Evolutionary conservation across 352 stramenopile species (phyloP).

Genomic region (Phytophthora ohioensis): DNA sequence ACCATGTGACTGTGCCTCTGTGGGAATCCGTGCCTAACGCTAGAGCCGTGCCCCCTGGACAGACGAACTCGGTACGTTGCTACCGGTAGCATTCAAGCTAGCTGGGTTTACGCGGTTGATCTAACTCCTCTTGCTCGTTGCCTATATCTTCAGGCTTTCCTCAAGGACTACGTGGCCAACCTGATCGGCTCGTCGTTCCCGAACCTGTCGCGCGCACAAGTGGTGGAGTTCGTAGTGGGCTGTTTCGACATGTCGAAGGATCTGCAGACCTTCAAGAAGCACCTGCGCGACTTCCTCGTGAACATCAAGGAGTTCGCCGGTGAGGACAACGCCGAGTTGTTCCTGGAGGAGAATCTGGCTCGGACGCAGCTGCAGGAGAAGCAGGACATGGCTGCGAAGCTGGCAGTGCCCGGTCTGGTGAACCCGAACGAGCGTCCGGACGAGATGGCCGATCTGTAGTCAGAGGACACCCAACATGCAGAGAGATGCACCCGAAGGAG

Average conservation of each 20-base stretch:
- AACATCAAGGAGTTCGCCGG: constrained; percentile 98
- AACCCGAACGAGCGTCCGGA: constrained; percentile 92
- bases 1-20: constrained; percentile 96
- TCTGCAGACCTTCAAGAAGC: constrained; percentile 97
- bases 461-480: constrained; percentile 22
- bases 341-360: constrained; percentile 95
- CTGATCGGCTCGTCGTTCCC: constrained; percentile 97
- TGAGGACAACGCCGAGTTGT: constrained; percentile 98
- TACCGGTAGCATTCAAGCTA: background rate
- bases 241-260: constrained; percentile 99
- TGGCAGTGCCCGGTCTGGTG: constrained; percentile 92
- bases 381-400: constrained; percentile 79
- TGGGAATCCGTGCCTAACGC: constrained; percentile 93
- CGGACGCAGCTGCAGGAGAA: constrained; percentile 90
- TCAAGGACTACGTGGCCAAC: constrained; percentile 97
- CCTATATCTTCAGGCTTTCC: constrained; percentile 70
- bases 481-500: constrained; percentile 34
- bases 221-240: constrained; percentile 97
- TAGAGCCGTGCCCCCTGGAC: constrained; percentile 56
- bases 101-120: background rate
- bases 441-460: constrained; percentile 89
- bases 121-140: background rate
- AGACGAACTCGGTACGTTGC: constrained; percentile 81
- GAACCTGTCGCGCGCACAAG: constrained; percentile 95
- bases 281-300: constrained; percentile 99